Evolutionary conservation across 805 yeast species (phyloP), one percentile per base, ranked within the genome.

Genomic region (Cyberlindnera petersonii): DNA sequence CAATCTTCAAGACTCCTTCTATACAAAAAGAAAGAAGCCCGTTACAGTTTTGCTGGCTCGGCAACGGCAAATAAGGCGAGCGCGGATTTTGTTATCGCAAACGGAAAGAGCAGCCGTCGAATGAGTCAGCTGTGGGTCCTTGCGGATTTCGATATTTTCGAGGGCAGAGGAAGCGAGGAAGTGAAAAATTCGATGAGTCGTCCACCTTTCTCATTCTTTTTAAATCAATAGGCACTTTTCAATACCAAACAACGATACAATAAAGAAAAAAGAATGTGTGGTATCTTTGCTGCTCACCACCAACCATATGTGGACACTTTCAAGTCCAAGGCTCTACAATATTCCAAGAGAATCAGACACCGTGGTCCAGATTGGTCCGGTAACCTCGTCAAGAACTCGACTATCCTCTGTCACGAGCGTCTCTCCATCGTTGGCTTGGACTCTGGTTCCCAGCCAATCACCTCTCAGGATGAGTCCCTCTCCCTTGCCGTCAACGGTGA

Each of bases 311-410:
- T 85, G 44, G 81, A 82, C 53, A 68, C 71, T 39, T 93, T 85
- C 75, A 91, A 89, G 67, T 76, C 81, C 47, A 81, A 81, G 60
- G 98, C 98, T 31, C 73, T 93, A 47, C 94, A 86, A 63, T 74
- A 86, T 62, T 75, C 98, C 47, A 91, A 87, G 66, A 78, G 89
- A 68, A 83, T 91, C 63, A 82, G 99, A 71, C 99, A 93, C 68
- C 82, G 99, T 68, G 99, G 99, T 59, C 99, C 99, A 52, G 99
- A 93, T 68, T 93, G 99, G 99, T 75, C 88, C 26, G 98, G 98
- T 59, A 88, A 87, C 79, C 63, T 74, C 49, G 68, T 75, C 50
- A 79, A 80, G 60, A 86, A 86, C 80, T 63, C 71, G 49, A 86
- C 97, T 33, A 81, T 93, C 51, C 67, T 93, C 52, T 81, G 85